Evolutionary conservation across 2,329 filamentous ascomycete species (phyloP).

Genomic region (Pseudogymnoascus sp.): DNA sequence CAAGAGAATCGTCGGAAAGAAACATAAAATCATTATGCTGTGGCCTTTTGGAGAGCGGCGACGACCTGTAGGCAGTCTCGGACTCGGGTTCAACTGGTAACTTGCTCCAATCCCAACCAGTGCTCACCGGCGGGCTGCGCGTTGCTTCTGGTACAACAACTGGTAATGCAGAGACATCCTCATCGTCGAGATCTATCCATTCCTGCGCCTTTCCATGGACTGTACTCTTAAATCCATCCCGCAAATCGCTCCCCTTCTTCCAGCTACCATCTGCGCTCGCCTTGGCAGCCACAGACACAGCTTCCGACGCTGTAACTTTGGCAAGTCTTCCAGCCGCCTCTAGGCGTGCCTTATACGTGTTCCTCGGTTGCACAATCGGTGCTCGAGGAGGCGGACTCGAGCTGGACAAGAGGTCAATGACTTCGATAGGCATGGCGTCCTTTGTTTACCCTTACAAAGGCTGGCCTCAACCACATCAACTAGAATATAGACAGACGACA

Average conservation of each 20-base stretch:
- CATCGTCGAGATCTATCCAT: slow-evolving; percentile 23
- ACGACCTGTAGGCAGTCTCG: neutral
- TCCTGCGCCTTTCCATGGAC: neutral
- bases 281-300: neutral
- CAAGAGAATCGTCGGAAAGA: neutral
- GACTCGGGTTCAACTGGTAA: neutral
- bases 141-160: slow-evolving; percentile 25
- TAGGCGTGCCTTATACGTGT: slow-evolving; percentile 7
- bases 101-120: slow-evolving; percentile 6
- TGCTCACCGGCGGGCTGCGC: slow-evolving; percentile 21
- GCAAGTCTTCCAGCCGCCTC: neutral
- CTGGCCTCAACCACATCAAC: neutral
- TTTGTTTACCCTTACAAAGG: neutral
- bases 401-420: slow-evolving; percentile 26
- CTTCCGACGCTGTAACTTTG: neutral
- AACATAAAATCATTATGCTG: slow-evolving; percentile 7
- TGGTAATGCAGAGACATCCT: slow-evolving; percentile 22
- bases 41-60: slow-evolving; percentile 3
- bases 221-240: neutral
- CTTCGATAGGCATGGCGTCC: slow-evolving; percentile 27
- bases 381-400: neutral
- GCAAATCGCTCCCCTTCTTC: neutral
- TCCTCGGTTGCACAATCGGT: neutral
- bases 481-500: neutral
- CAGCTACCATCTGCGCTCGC: neutral